These are phyloP conservation scores for Pholiota adiposa DNA, from an alignment of 1,284 basidiomycete genomes.

Conservation along the genomic window DNA sequence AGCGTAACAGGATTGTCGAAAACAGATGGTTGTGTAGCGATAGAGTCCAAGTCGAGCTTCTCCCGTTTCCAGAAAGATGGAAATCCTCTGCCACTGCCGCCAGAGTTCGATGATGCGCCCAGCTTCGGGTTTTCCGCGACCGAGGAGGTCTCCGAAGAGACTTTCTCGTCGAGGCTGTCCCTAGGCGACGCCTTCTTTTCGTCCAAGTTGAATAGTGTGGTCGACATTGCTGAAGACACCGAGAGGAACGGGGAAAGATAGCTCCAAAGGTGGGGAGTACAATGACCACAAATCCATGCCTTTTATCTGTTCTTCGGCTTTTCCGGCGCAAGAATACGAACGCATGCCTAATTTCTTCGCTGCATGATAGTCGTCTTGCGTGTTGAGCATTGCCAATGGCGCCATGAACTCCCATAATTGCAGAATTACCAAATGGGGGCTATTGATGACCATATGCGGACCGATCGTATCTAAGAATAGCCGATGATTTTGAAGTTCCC, in stretches of 20 bases:
- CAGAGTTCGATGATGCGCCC: background rate
- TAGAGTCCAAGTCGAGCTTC: constrained; percentile 38
- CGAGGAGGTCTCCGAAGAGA: background rate
- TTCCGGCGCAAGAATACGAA: background rate
- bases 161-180: constrained; percentile 1
- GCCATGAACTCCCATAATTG: constrained; percentile 2
- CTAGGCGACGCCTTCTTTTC: background rate
- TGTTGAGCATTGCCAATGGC: constrained; percentile 5
- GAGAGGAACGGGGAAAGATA: background rate
- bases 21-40: constrained; percentile 57
- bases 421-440: background rate
- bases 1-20: constrained; percentile 58
- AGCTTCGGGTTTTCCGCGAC: background rate
- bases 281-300: background rate
- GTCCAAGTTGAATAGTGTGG: background rate
- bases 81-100: background rate
- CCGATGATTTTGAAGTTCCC: background rate
- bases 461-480: background rate
- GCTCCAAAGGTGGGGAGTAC: background rate
- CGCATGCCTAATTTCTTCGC: background rate
- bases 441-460: background rate
- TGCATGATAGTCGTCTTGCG: constrained; percentile 2
- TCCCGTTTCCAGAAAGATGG: constrained; percentile 1
- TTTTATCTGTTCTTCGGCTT: background rate
- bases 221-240: constrained; percentile 6